Percentiles rank a stretch among this genome's conserved stretches.
Conservation (phyloP, 225 moss, liverwort and hornwort genomes). For the Climacium dendroides region DNA sequence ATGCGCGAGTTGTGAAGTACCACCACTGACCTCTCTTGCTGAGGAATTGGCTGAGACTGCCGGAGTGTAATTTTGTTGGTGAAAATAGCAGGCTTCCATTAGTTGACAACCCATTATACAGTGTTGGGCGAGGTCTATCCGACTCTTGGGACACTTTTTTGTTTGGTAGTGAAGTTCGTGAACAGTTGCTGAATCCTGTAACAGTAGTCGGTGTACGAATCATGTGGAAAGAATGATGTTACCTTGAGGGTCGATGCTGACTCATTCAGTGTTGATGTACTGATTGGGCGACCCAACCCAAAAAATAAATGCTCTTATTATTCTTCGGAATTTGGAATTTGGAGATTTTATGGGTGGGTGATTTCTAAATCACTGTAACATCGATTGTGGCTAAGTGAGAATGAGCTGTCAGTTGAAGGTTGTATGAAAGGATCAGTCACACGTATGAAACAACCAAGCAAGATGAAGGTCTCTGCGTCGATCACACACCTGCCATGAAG, state of each 20-base stretch:
- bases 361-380: no score
- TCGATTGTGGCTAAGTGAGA: neutral
- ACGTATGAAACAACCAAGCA: neutral
- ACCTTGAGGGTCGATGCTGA: neutral
- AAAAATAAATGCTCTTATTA: neutral
- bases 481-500: no score
- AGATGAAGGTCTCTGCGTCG: neutral
- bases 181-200: conserved; percentile 1
- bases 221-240: neutral
- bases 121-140: neutral
- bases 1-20: neutral
- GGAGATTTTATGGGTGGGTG: neutral
- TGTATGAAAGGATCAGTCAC: neutral
- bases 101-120: conserved; percentile 13
- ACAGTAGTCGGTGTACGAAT: conserved; percentile 8
- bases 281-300: neutral
- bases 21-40: neutral
- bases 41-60: neutral
- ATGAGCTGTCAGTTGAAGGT: neutral
- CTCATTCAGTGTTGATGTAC: neutral
- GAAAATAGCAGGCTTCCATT: conserved; percentile 14
- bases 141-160: neutral
- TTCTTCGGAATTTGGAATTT: neutral
- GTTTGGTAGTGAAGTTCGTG: neutral
- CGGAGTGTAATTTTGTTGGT: conserved; percentile 12